Evolutionary conservation across 2,329 filamentous ascomycete genomes (phyloP), one percentile per base, ranked within the genome.

Genomic region (Pseudogymnoascus destructans): DNA sequence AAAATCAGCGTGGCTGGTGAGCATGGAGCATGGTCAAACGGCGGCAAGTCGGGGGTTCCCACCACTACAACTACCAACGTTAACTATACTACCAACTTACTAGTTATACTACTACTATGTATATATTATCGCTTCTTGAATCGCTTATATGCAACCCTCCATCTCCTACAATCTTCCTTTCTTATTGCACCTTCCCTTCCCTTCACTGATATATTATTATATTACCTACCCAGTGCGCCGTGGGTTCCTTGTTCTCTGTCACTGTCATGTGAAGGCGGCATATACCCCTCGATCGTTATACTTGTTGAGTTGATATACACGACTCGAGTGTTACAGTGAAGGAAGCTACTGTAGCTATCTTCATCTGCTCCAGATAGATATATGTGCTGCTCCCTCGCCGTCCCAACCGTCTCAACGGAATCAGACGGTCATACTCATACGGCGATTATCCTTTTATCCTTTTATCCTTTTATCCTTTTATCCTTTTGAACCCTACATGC

Each of bases 1-100:
- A 27, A 30, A 52, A 52, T 52, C n/a, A 52, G 46, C 46, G 46
- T 52, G 46, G 46, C 46, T 52, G 46, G 42, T 49, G 42, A 49
- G 21, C 15, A 15, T 46, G 40, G 38, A 36, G n/a, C 35, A 40
- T 40, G 17, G 38, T 46, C 23, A 52, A 52, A 52, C 46, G 46
- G 46, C 9, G 21, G 17, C 3, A 40, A 17, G n/a, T 52, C 46
- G 46, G 46, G 46, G 38, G n/a, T 6, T 17, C 17, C 42, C 42
- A 52, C 23, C 23, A 23, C 17, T 40, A 15, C 40, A 13, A 52
- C 17, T n/a, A 25, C 21, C n/a, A n/a, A n/a, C n/a, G n/a, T n/a
- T n/a, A n/a, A n/a, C n/a, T n/a, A n/a, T n/a, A n/a, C n/a, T n/a
- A n/a, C n/a, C n/a, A n/a, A n/a, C n/a, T n/a, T n/a, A n/a, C n/a